Base-by-base conservation (phyloP, 495 filamentous ascomycete species). In the Cryomyces minteri region DNA sequence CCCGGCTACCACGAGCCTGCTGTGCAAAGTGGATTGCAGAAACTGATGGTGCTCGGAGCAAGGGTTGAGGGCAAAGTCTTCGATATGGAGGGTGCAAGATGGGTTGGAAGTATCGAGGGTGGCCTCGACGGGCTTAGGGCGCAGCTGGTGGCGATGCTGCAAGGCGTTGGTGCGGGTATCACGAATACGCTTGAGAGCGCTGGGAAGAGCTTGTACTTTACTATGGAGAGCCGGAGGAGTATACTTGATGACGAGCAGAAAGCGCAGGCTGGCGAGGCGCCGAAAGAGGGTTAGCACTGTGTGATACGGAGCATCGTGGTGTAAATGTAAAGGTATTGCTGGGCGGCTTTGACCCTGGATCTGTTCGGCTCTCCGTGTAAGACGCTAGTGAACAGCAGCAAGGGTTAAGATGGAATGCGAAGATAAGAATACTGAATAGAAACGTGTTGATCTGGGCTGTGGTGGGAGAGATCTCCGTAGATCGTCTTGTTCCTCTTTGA, bases 31-130 rank as follows among this genome's bases (percentile, higher is more conserved):
- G 92, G 84, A 37, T 56, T 96, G 54, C 76, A 82, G 60, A 98
- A 98, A 64, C 61, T 96, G 46, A 64, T 92, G 59, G 54, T 98
- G 32, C 62, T 96, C 39, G 92, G 84, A 45, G 87, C 87, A 12
- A 71, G 90, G 45, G 74, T 94, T 28, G 77, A 82, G 52, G 81
- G 80, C 48, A 75, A 73, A 63, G 80, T 86, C 39, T 84, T 96
- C 54, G 92, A 98, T 63, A 55, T 70, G 31, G 77, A 79, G 12
- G 79, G 83, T 50, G 67, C 83, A 46, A 80, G 77, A 58, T 90
- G 84, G 82, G 74, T 96, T 43, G 84, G 81, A 38, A 71, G 75
- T 11, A 82, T 96, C 55, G 70, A 80, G 53, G 80, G 80, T 43
- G 87, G 87, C 8, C 57, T 94, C 47, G 84, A 88, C 31, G 78